Evolutionary conservation across 2,329 filamentous ascomycete genomes (phyloP).

Genomic region (Aspergillus sp.): DNA sequence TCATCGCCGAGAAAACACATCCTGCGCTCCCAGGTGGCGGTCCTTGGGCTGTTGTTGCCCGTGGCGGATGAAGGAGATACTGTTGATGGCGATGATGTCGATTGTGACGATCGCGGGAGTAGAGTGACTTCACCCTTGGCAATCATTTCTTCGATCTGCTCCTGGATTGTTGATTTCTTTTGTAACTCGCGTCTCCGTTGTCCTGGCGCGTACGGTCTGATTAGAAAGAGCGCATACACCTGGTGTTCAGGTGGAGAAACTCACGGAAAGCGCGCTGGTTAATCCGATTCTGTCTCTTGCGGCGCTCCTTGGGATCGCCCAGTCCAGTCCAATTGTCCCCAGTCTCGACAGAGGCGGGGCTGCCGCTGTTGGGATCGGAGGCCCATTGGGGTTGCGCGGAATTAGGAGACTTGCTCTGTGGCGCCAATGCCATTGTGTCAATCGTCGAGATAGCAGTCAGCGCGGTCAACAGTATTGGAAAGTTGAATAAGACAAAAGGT

Average conservation of each 20-base stretch:
- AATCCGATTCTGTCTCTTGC: conserved; percentile 31
- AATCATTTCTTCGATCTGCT: conserved; percentile 6
- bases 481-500: no score
- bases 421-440: background rate
- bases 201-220: conserved; percentile 8
- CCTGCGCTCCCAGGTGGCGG: background rate
- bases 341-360: background rate
- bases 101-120: background rate
- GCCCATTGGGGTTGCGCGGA: background rate
- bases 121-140: conserved; percentile 4
- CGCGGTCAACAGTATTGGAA: no score
- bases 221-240: background rate
- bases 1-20: conserved; percentile 3
- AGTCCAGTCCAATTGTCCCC: conserved; percentile 28
- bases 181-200: conserved; percentile 22
- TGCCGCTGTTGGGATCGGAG: background rate
- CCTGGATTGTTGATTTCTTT: background rate
- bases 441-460: background rate
- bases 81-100: background rate
- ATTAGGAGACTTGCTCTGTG: background rate
- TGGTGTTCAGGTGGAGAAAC: background rate
- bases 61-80: background rate
- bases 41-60: background rate
- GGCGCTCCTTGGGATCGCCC: conserved; percentile 26
- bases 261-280: conserved; percentile 33